Conservation (phyloP, 2,329 filamentous ascomycete genomes). For the Podosphaera aphanis region DNA sequence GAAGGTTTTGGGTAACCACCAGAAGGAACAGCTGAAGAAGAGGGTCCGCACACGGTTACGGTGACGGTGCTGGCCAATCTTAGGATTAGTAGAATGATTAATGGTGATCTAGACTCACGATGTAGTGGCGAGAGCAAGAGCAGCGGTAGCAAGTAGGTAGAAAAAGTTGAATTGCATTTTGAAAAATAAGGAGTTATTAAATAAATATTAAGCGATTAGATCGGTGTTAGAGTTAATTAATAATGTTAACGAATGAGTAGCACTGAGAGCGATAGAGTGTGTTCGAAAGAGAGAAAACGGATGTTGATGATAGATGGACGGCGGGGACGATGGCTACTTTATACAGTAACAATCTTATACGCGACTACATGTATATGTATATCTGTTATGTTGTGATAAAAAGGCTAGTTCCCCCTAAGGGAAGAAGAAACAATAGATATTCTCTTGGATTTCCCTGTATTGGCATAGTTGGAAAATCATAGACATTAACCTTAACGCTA, state of each 20-base stretch:
- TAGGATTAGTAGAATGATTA: not conserved
- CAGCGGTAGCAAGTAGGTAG: conserved; percentile 3
- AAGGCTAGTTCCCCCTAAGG: not conserved
- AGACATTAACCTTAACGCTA: not conserved
- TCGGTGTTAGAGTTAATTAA: not conserved
- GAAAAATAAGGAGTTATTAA: conserved; percentile 3
- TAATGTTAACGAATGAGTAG: not conserved
- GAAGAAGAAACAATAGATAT: not conserved
- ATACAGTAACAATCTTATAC: too few relatives aligned
- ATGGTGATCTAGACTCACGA: not conserved
- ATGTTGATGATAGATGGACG: fast-evolving
- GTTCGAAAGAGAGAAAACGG: not conserved
- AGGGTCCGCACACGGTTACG: not conserved
- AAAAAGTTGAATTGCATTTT: conserved; percentile 16
- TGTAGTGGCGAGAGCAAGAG: conserved; percentile 13
- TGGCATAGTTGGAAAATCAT: not conserved
- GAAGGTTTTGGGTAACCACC: conserved; percentile 2
- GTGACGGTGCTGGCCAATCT: conserved; percentile 11
- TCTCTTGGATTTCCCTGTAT: not conserved
- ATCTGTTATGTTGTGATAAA: not conserved
- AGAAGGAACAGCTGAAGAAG: conserved; percentile 4
- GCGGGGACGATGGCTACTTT: too few relatives aligned
- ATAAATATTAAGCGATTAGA: conserved; percentile 1
- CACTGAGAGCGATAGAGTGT: conserved; percentile 11
- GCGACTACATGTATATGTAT: not conserved